phyloP scores from a whole-genome alignment of 805 yeast genomes.

The Wickerhamomyces queroliae region DNA sequence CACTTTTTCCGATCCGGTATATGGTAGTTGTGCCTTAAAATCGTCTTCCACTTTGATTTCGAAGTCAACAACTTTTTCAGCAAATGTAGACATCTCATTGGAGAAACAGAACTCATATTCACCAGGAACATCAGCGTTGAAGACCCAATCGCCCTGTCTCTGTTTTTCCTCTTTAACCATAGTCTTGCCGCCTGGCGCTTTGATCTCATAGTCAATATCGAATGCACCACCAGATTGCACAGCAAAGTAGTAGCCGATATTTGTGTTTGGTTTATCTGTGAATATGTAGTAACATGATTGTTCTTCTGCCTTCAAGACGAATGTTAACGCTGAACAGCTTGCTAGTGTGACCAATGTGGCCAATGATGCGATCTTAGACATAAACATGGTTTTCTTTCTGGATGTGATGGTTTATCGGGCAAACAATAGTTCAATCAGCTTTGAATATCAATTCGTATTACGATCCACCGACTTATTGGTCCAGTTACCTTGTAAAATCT shows the following conservation, averaged over 20 bases:
- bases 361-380: background rate
- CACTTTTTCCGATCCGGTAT: slow-evolving; percentile 50
- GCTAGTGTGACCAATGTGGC: slow-evolving; percentile 23
- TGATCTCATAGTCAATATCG: slow-evolving; percentile 58
- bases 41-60: slow-evolving; percentile 51
- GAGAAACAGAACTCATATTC: slow-evolving; percentile 65
- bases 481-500: too few relatives aligned
- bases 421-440: too few relatives aligned
- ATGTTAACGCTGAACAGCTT: slow-evolving; percentile 58
- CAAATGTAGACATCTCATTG: slow-evolving; percentile 58
- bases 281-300: slow-evolving; percentile 65
- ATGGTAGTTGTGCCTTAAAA: slow-evolving; percentile 25
- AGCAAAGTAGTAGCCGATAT: slow-evolving; percentile 64
- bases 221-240: slow-evolving; percentile 66
- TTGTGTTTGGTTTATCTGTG: slow-evolving; percentile 52
- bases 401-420: too few relatives aligned
- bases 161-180: slow-evolving; percentile 45
- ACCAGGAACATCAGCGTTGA: slow-evolving; percentile 49
- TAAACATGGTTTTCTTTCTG: background rate
- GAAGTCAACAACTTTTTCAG: slow-evolving; percentile 69
- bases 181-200: slow-evolving; percentile 45
- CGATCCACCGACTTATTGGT: too few relatives aligned
- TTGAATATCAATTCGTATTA: too few relatives aligned
- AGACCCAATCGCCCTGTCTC: slow-evolving; percentile 57
- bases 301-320: slow-evolving; percentile 71